Base-by-base conservation (phyloP, 805 yeast genomes). In the Komagataella pseudopastoris region DNA sequence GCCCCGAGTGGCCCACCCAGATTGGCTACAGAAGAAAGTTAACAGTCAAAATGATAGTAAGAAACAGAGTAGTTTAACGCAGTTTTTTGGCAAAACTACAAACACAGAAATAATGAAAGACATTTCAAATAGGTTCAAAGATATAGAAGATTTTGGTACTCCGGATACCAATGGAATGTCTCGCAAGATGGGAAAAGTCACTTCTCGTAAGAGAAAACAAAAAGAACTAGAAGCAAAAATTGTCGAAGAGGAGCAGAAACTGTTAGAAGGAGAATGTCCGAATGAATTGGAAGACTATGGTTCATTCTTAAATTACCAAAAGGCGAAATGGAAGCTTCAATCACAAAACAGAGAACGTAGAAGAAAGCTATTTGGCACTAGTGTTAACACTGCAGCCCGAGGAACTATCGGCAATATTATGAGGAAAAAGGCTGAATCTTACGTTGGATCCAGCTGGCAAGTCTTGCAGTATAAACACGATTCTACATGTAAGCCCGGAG, bases 1-100 rank as follows among this genome's bases (percentile, higher is more conserved):
- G 47, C 97, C 97, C 4, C 73, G 97, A 58, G 91, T 95, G 6
- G 78, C 78, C 3, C 97, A 91, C 60, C 99, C 99, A 0, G 93
- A 84, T 30, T 93, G 99, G 99, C 71, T 93, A 52, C 76, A 74
- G 53, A 81, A 75, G 57, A 77, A 76, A 53, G 80, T 91, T 51
- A 72, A 75, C 2, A 68, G 68, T 5, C 77, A 72, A 51, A 79
- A 80, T 51, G 91, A 87, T 61, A 78, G 76, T 53, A 72, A 77
- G 60, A 86, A 86, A 60, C 98, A 91, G 65, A 72, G 81, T 2
- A 77, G 80, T 0, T 68, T 91, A 49, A 64, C 74, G 1, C 68
- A 68, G 2, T 86, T 85, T 62, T 83, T 89, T 57, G 58, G 66
- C 7, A 68, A 69, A 46, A 63, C 79, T 0, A 61, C 71, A 7